A percentile compares a stretch with the other conserved stretches of the same genome.
Conservation (phyloP, 148 eudicot species). For the Fagopyrum esculentum region DNA sequence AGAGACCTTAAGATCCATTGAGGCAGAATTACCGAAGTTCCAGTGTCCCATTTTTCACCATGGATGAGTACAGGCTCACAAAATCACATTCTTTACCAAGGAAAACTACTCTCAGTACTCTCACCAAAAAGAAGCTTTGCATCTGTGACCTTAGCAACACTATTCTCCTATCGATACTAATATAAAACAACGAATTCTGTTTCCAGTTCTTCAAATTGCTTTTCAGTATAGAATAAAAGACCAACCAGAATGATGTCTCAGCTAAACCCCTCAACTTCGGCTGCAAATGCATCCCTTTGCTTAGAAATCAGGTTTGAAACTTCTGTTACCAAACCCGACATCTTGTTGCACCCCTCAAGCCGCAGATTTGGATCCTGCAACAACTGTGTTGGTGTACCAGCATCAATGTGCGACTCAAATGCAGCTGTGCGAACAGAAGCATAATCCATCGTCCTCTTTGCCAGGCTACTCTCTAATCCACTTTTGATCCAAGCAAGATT, state of each 20-base stretch:
- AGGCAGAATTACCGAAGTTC: background rate
- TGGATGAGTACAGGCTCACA: background rate
- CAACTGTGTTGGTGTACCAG: background rate
- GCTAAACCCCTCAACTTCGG: conserved; percentile 47
- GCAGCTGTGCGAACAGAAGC: conserved; percentile 1
- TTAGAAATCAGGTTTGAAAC: conserved; percentile 29
- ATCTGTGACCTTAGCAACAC: background rate
- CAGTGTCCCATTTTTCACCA: background rate
- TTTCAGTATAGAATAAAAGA: background rate
- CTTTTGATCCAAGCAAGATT: conserved; percentile 81
- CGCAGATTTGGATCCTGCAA: conserved; percentile 17
- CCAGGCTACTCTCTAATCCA: conserved; percentile 42
- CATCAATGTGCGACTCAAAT: background rate
- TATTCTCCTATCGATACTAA: background rate
- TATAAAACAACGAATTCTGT: background rate
- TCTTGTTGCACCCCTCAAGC: conserved; percentile 30
- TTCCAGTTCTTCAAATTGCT: background rate
- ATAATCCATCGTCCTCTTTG: conserved; percentile 18
- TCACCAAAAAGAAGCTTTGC: background rate
- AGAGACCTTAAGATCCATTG: background rate
- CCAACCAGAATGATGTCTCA: conserved; percentile 15
- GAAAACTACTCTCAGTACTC: background rate
- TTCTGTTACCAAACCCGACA: conserved; percentile 30
- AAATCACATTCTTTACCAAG: background rate
- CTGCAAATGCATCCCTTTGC: conserved; percentile 33